Evolutionary conservation across 2,329 filamentous ascomycete genomes (phyloP).

Genomic region (Neofusicoccum kwambonambiense): DNA sequence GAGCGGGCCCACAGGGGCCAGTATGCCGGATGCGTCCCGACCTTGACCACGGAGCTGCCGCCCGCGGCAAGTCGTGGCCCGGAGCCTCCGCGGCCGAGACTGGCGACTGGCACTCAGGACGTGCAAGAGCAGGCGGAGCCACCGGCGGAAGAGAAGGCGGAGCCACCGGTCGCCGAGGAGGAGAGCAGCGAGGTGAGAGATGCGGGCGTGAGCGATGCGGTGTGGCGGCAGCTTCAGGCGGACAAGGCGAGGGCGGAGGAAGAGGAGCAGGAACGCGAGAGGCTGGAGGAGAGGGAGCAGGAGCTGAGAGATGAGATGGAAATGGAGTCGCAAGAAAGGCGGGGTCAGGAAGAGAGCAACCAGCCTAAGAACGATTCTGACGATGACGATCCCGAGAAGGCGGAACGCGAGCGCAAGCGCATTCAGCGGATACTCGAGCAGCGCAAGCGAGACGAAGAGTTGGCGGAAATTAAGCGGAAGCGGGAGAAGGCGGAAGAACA

Average conservation of each 20-base stretch:
- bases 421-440: conserved; percentile 25
- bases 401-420: conserved; percentile 22
- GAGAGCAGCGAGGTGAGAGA: neutral
- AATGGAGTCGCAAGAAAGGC: neutral
- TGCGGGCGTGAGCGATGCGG: neutral
- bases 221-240: conserved; percentile 6
- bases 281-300: conserved; percentile 13
- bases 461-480: conserved; percentile 42
- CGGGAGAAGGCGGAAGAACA: conserved; percentile 39
- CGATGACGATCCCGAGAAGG: neutral
- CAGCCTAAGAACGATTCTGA: neutral
- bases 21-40: neutral
- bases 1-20: conserved; percentile 31
- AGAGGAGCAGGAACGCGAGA: conserved; percentile 1
- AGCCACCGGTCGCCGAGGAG: neutral
- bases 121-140: neutral
- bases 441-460: conserved; percentile 28
- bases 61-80: neutral
- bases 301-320: conserved; percentile 12
- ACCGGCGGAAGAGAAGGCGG: neutral
- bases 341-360: neutral
- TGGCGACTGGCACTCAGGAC: neutral
- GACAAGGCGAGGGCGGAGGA: conserved; percentile 11
- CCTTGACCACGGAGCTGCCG: too few species aligned
- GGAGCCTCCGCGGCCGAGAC: too few species aligned